Evolutionary conservation across 176 grass and related monocot species (phyloP).

Genomic region (Saccharum spontaneum): DNA sequence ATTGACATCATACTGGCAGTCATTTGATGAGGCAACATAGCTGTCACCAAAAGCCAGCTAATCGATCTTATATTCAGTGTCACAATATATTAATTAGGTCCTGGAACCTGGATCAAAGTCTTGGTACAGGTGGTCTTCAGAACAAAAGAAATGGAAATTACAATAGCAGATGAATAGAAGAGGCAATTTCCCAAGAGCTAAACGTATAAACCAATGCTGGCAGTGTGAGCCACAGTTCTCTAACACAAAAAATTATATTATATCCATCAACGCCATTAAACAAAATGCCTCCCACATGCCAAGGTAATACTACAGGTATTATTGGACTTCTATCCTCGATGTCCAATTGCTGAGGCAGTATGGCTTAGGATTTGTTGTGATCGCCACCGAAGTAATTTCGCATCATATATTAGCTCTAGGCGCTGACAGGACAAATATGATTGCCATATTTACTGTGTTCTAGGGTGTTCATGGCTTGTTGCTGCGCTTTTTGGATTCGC

Average conservation of each 20-base stretch:
- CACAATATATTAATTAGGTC: constrained; percentile 49
- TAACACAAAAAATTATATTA: constrained; percentile 51
- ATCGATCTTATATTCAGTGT: constrained; percentile 30
- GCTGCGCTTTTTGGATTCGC: constrained; percentile 74
- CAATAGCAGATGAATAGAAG: constrained; percentile 43
- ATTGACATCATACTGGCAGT: neutral
- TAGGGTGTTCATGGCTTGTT: constrained; percentile 39
- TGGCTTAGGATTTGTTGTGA: constrained; percentile 25
- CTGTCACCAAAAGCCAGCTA: neutral
- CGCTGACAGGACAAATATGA: constrained; percentile 24
- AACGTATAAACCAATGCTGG: constrained; percentile 56
- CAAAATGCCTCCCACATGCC: constrained; percentile 44
- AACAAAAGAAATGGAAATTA: constrained; percentile 41
- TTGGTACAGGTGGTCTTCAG: constrained; percentile 50
- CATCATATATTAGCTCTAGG: constrained; percentile 46
- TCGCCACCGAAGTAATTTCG: constrained; percentile 20
- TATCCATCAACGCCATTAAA: constrained; percentile 56
- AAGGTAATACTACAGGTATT: constrained; percentile 45
- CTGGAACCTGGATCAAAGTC: constrained; percentile 34
- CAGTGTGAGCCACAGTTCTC: constrained; percentile 50
- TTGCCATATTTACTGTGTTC: constrained; percentile 50
- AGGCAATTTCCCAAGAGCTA: constrained; percentile 45
- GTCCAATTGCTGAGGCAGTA: constrained; percentile 32
- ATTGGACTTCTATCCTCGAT: constrained; percentile 41
- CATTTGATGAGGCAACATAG: neutral